These are phyloP conservation scores for Plasmopara viticola DNA, from an alignment of 352 stramenopile species.

Conservation along the genomic window DNA sequence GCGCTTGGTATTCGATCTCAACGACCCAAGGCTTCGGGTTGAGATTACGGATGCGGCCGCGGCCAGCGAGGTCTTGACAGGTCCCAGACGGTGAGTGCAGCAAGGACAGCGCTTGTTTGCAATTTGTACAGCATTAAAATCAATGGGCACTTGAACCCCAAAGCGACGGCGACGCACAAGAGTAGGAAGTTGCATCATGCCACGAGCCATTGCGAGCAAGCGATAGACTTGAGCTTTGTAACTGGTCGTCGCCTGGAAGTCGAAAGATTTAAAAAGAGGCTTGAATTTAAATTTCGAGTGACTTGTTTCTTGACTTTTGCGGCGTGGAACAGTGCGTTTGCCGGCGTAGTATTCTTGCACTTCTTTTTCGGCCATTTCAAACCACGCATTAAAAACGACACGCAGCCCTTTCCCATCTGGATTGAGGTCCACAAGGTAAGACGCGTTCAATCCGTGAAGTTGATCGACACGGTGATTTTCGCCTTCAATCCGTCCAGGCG, in stretches of 20 bases:
- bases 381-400: conserved; percentile 21
- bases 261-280: background rate
- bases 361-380: conserved; percentile 8
- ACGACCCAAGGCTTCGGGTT: conserved; percentile 2
- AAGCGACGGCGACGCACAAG: conserved; percentile 50
- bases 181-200: conserved; percentile 25
- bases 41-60: conserved; percentile 8
- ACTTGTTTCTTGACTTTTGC: conserved; percentile 6
- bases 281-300: background rate
- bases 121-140: conserved; percentile 25
- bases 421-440: conserved; percentile 15
- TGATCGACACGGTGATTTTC: conserved; percentile 12
- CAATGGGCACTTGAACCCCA: conserved; percentile 40
- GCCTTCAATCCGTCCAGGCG: conserved; percentile 3
- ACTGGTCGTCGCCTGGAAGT: background rate
- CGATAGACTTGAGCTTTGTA: conserved; percentile 6
- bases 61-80: conserved; percentile 11
- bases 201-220: conserved; percentile 28
- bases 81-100: conserved; percentile 39
- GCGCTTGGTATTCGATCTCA: conserved; percentile 22
- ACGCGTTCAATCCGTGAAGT: conserved; percentile 16
- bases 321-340: conserved; percentile 10
- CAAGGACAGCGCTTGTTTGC: conserved; percentile 46
- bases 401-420: conserved; percentile 10
- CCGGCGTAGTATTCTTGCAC: background rate